A percentile compares a stretch with the other conserved stretches of the same genome.
Conservation (phyloP, 495 filamentous ascomycete genomes). For the Opeltia flavorubescens region DNA sequence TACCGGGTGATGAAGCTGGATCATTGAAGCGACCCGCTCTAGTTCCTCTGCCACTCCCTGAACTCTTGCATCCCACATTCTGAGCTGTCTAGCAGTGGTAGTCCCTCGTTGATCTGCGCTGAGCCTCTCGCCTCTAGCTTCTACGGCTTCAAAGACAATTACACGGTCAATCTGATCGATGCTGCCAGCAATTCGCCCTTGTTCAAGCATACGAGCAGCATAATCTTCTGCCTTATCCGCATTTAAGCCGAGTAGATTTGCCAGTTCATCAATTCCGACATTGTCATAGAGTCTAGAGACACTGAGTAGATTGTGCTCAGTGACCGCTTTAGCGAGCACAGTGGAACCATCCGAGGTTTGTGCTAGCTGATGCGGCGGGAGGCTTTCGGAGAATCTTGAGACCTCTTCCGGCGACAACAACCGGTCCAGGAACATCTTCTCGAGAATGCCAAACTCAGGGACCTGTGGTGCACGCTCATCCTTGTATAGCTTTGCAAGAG, state of each 20-base stretch:
- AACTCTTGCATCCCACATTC: slow-evolving; percentile 81
- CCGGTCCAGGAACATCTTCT: slow-evolving; percentile 95
- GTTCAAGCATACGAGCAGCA: slow-evolving; percentile 90
- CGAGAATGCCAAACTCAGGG: slow-evolving; percentile 74
- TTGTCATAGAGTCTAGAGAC: slow-evolving; percentile 80
- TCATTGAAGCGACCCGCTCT: slow-evolving; percentile 64
- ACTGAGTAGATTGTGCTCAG: slow-evolving; percentile 88
- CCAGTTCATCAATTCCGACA: slow-evolving; percentile 68
- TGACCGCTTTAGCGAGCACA: slow-evolving; percentile 84
- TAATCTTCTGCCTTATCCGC: slow-evolving; percentile 79
- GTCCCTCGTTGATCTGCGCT: slow-evolving; percentile 39
- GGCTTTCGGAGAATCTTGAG: slow-evolving; percentile 62
- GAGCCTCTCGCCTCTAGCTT: slow-evolving; percentile 47
- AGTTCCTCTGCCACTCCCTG: slow-evolving; percentile 75
- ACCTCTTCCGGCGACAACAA: slow-evolving; percentile 71
- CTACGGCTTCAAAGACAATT: slow-evolving; percentile 67
- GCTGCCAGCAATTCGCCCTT: slow-evolving; percentile 67
- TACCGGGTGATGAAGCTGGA: slow-evolving; percentile 58
- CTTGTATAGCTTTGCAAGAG: slow-evolving; percentile 76
- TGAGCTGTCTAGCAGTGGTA: slow-evolving; percentile 54
- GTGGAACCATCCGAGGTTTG: slow-evolving; percentile 78
- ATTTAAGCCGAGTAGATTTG: slow-evolving; percentile 59
- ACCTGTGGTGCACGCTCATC: slow-evolving; percentile 70
- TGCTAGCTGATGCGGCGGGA: slow-evolving; percentile 80
- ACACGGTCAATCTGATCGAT: slow-evolving; percentile 91